Conservation (phyloP, 1,284 basidiomycete genomes). For the Papiliotrema fonsecae region DNA sequence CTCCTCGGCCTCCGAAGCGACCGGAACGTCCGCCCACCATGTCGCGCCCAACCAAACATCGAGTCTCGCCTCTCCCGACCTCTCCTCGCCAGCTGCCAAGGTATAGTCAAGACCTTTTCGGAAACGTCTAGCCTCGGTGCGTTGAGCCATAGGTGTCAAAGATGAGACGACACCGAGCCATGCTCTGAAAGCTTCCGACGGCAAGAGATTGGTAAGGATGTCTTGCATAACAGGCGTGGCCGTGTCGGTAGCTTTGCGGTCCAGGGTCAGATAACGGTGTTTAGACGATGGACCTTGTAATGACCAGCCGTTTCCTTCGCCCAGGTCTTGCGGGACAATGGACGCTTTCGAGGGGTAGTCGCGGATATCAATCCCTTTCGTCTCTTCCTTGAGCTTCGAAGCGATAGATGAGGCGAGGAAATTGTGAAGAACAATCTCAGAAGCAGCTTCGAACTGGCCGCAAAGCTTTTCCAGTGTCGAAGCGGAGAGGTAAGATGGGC, state of each 20-base stretch:
- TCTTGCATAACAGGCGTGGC: conserved; percentile 55
- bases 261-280: conserved; percentile 78
- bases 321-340: conserved; percentile 61
- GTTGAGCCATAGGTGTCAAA: conserved; percentile 68
- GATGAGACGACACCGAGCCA: conserved; percentile 80
- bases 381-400: conserved; percentile 63
- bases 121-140: conserved; percentile 78
- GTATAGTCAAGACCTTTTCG: conserved; percentile 93
- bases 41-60: conserved; percentile 90
- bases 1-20: conserved; percentile 48
- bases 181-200: conserved; percentile 78
- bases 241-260: conserved; percentile 6
- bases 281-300: conserved; percentile 87
- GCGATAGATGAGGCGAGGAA: conserved; percentile 72
- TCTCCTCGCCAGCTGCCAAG: conserved; percentile 81
- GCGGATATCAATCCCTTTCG: conserved; percentile 51
- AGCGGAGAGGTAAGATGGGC: conserved; percentile 81
- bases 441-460: conserved; percentile 78
- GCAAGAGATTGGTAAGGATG: conserved; percentile 64
- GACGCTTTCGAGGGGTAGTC: conserved; percentile 19
- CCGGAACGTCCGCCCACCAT: conserved; percentile 56
- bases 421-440: conserved; percentile 81
- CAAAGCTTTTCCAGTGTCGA: conserved; percentile 77
- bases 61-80: conserved; percentile 62
- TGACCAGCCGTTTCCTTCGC: conserved; percentile 60